phyloP scores from a whole-genome alignment of 768 basidiomycete species.

The Amanita subjunquillea region DNA sequence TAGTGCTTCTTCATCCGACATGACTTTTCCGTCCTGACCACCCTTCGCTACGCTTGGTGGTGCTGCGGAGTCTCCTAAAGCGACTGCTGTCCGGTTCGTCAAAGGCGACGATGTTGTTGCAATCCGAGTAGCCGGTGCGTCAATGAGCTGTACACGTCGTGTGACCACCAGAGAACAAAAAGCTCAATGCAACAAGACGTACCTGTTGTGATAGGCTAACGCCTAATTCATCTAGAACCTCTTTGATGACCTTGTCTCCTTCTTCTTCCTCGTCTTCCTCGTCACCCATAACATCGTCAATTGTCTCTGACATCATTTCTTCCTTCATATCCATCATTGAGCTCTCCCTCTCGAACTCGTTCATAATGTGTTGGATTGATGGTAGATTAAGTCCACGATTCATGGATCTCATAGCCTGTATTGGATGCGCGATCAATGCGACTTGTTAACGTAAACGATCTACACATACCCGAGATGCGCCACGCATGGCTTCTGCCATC shows the following conservation, averaged over 20 bases:
- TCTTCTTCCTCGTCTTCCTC: slow-evolving; percentile 98
- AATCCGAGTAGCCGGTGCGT: slow-evolving; percentile 63
- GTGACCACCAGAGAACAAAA: slow-evolving; percentile 4
- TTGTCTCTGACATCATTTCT: slow-evolving; percentile 98
- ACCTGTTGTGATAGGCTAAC: slow-evolving; percentile 81
- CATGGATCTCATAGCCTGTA: slow-evolving; percentile 96
- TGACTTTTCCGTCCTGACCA: slow-evolving; percentile 24
- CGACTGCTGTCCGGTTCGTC: slow-evolving; percentile 68
- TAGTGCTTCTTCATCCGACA: slow-evolving; percentile 82
- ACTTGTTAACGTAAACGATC: background rate
- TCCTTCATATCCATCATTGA: slow-evolving; percentile 99
- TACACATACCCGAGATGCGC: slow-evolving; percentile 77
- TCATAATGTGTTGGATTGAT: slow-evolving; percentile 92
- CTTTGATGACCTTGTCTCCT: slow-evolving; percentile 88
- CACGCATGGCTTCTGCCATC: slow-evolving; percentile 99
- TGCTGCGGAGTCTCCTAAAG: slow-evolving; percentile 62
- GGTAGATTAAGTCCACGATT: slow-evolving; percentile 94
- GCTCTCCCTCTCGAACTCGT: slow-evolving; percentile 95
- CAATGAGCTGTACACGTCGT: slow-evolving; percentile 50
- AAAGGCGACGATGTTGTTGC: slow-evolving; percentile 49
- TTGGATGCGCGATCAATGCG: slow-evolving; percentile 4
- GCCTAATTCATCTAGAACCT: slow-evolving; percentile 97
- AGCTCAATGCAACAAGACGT: background rate
- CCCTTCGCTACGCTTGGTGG: slow-evolving; percentile 21
- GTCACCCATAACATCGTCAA: slow-evolving; percentile 95